Conservation (phyloP, 2,329 filamentous ascomycete genomes). For the Fusarium odoratissimum region DNA sequence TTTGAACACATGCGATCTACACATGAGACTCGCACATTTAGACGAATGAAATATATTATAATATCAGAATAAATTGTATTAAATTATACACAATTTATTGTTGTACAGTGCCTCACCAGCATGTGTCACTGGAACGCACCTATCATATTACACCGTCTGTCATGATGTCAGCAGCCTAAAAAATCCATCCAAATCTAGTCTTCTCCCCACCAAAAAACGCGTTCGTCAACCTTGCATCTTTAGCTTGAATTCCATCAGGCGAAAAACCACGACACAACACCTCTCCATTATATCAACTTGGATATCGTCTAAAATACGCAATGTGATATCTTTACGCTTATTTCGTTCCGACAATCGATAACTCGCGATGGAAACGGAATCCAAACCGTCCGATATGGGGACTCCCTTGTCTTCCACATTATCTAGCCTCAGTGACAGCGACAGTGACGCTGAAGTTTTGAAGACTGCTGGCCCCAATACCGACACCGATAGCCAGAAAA, state of each 20-base stretch:
- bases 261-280: slow-evolving; percentile 16
- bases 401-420: slow-evolving; percentile 49
- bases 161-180: slow-evolving; percentile 43
- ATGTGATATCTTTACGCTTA: slow-evolving; percentile 34
- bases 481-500: slow-evolving; percentile 53
- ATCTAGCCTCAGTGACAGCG: slow-evolving; percentile 47
- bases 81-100: neutral
- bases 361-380: slow-evolving; percentile 47
- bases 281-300: slow-evolving; percentile 1
- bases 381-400: slow-evolving; percentile 48
- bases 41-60: slow-evolving; percentile 2
- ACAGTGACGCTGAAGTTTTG: slow-evolving; percentile 46
- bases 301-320: slow-evolving; percentile 13
- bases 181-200: slow-evolving; percentile 1
- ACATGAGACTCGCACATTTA: slow-evolving; percentile 1
- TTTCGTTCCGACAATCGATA: slow-evolving; percentile 11
- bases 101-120: neutral
- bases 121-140: slow-evolving; percentile 4
- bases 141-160: slow-evolving; percentile 25
- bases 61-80: neutral
- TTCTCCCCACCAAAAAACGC: slow-evolving; percentile 41
- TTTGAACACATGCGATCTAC: neutral
- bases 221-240: slow-evolving; percentile 35
- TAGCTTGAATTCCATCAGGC: slow-evolving; percentile 10
- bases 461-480: slow-evolving; percentile 47